Evolutionary conservation across 768 basidiomycete genomes (phyloP).

Genomic region (Mycena kentingensis): DNA sequence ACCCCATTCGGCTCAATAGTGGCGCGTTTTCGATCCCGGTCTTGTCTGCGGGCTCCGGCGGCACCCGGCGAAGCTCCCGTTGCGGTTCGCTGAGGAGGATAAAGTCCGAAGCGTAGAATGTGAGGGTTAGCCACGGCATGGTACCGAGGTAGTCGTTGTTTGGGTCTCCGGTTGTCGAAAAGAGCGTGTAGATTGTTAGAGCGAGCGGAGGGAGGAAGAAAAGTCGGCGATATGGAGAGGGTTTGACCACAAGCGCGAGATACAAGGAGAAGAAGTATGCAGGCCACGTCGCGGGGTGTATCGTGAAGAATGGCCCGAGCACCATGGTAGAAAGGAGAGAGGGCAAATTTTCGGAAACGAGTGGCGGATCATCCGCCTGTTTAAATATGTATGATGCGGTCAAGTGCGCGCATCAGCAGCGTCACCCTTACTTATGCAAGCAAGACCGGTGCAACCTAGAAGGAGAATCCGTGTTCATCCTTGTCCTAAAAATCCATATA

Average conservation of each 20-base stretch:
- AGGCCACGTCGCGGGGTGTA: background rate
- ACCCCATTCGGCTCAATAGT: constrained; percentile 25
- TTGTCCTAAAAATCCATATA: no score
- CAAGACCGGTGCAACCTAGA: no score
- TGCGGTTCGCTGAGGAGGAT: constrained; percentile 33
- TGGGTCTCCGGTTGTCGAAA: background rate
- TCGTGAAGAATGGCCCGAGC: background rate
- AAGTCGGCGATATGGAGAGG: constrained; percentile 7
- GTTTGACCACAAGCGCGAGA: constrained; percentile 1
- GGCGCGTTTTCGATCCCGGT: constrained; percentile 17
- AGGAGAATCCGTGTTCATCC: no score
- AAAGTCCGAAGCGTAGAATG: constrained; percentile 11
- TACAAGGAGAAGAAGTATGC: background rate
- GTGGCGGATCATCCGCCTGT: no score
- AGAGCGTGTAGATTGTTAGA: background rate
- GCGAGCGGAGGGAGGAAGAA: constrained; percentile 4
- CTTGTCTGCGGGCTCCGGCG: constrained; percentile 11
- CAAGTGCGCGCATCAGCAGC: no score
- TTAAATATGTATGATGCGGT: no score
- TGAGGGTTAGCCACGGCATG: background rate
- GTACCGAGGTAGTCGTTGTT: constrained; percentile 3
- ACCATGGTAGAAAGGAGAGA: background rate
- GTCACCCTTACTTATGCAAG: no score
- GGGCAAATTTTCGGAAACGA: no score
- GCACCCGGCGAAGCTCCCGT: constrained; percentile 20